phyloP scores from a whole-genome alignment of 2,329 filamentous ascomycete species.

The Pestalotiopsis sp. region DNA sequence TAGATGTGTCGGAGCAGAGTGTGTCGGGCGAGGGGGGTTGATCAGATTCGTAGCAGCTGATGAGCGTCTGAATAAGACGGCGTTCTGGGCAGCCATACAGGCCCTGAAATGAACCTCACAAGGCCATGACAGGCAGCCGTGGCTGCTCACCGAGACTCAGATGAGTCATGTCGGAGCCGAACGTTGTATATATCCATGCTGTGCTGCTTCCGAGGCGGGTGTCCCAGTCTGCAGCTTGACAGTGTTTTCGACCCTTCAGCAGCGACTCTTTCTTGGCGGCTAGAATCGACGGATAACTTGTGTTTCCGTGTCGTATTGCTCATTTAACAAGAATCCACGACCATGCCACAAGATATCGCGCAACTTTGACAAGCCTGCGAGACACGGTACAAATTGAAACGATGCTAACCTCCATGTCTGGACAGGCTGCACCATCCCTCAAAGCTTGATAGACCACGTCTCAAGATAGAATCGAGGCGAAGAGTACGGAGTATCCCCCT shows the following conservation, averaged over 20 bases:
- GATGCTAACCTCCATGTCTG: background rate
- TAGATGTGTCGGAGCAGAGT: conserved; percentile 1
- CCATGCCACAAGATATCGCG: too few species aligned
- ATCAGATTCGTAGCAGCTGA: background rate
- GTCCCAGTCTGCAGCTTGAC: background rate
- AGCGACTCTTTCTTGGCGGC: too few species aligned
- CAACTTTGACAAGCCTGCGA: too few species aligned
- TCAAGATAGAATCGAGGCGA: background rate
- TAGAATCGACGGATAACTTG: too few species aligned
- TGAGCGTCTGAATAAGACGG: background rate
- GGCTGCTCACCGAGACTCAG: background rate
- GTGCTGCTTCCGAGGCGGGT: background rate
- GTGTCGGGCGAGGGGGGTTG: background rate
- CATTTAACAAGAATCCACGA: too few species aligned
- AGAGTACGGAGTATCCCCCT: background rate
- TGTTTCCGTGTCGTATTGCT: too few species aligned
- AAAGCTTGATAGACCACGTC: background rate
- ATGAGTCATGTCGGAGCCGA: background rate
- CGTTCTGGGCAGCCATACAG: background rate
- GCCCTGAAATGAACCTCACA: background rate
- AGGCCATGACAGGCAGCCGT: background rate
- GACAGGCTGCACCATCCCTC: background rate
- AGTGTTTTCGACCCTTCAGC: too few species aligned
- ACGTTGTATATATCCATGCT: background rate
- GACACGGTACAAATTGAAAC: too few species aligned